These are phyloP conservation scores for Tetrapisispora fleetii DNA, from an alignment of 805 yeast genomes.

Conservation along the genomic window DNA sequence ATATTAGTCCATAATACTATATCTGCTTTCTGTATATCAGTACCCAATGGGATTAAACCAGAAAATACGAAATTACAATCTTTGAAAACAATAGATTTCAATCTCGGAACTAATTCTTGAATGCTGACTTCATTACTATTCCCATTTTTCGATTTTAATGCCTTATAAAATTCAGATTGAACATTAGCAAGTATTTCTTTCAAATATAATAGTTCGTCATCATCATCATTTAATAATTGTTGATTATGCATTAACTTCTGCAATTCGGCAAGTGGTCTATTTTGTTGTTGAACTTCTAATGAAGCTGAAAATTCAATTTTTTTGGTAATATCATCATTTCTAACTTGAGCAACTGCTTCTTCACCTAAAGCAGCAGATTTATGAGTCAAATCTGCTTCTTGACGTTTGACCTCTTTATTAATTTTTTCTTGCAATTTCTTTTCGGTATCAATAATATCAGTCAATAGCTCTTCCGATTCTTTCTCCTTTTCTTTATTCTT, in stretches of 20 bases:
- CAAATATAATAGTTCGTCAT: constrained; percentile 58
- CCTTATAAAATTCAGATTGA: constrained; percentile 56
- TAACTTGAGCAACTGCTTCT: constrained; percentile 23
- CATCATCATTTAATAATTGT: constrained; percentile 61
- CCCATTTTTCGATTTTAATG: constrained; percentile 30
- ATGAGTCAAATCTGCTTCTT: constrained; percentile 29
- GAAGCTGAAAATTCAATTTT: constrained; percentile 57
- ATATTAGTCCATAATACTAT: constrained; percentile 87
- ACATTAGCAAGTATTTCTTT: constrained; percentile 52
- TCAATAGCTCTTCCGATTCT: constrained; percentile 26
- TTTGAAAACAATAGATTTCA: constrained; percentile 59
- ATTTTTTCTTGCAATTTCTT: constrained; percentile 24
- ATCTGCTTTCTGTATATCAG: constrained; percentile 62
- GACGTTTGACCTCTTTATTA: constrained; percentile 27
- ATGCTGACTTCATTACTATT: constrained; percentile 56
- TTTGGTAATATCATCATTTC: constrained; percentile 42
- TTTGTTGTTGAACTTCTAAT: constrained; percentile 69
- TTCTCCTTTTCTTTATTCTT: constrained; percentile 12
- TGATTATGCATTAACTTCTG: constrained; percentile 58
- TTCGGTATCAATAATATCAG: constrained; percentile 28
- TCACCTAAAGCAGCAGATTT: constrained; percentile 24
- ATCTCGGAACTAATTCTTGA: constrained; percentile 57
- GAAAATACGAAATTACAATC: constrained; percentile 70
- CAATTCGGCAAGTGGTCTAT: constrained; percentile 74
- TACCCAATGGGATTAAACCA: constrained; percentile 83